These are phyloP conservation scores for Fusarium sororula DNA, from an alignment of 2,329 filamentous ascomycete species.

Conservation along the genomic window DNA sequence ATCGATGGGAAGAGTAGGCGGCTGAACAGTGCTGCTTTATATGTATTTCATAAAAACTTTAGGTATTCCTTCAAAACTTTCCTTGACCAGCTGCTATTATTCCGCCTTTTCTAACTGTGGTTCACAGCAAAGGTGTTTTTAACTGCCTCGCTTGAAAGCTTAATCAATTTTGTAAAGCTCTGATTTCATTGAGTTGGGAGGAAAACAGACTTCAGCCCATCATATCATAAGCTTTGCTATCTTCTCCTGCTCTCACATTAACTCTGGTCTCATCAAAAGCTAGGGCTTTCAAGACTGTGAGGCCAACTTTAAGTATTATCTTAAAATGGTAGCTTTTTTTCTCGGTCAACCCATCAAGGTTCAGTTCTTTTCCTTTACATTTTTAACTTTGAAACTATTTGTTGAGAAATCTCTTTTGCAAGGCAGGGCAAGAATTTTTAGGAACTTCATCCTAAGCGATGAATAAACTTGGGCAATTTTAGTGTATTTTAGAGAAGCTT, in stretches of 20 bases:
- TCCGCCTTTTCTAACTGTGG: background rate
- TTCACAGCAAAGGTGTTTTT: background rate
- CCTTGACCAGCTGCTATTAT: background rate
- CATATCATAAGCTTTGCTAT: background rate
- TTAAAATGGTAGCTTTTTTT: accelerated
- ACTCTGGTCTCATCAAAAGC: background rate
- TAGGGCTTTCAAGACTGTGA: too few species aligned
- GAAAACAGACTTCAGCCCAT: background rate
- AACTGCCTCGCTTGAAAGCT: background rate
- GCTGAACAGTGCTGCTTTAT: background rate
- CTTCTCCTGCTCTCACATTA: too few species aligned
- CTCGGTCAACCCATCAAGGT: background rate
- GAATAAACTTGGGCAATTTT: too few species aligned
- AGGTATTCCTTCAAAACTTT: background rate
- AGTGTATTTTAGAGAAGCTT: too few species aligned
- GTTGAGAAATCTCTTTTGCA: too few species aligned
- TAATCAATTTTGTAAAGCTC: background rate
- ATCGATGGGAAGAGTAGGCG: too few species aligned
- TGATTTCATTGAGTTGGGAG: too few species aligned
- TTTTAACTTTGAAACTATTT: too few species aligned
- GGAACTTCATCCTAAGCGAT: too few species aligned
- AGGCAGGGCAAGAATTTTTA: too few species aligned
- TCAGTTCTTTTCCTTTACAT: background rate
- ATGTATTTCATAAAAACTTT: too few species aligned
- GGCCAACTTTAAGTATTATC: background rate